These are phyloP conservation scores for Leccinum variicolor DNA, from an alignment of 768 basidiomycete species.

Conservation along the genomic window DNA sequence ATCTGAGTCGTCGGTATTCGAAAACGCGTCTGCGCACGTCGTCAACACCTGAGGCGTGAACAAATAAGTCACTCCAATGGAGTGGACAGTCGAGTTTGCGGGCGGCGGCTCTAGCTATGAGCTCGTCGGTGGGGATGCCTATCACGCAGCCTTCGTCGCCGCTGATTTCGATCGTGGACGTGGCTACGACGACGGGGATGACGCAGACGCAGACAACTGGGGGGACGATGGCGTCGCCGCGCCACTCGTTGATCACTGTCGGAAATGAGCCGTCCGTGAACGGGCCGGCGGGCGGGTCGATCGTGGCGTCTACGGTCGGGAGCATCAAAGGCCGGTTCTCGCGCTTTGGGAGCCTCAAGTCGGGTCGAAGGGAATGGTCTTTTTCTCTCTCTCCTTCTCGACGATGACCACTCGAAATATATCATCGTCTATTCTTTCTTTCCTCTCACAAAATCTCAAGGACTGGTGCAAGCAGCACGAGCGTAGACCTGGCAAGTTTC, in stretches of 20 bases:
- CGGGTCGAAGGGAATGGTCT: slow-evolving; percentile 35
- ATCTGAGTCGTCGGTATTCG: slow-evolving; percentile 39
- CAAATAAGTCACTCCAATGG: slow-evolving; percentile 8
- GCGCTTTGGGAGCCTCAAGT: slow-evolving; percentile 70
- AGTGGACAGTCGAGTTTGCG: slow-evolving; percentile 34
- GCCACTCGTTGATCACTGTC: slow-evolving; percentile 74
- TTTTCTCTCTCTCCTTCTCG: neutral
- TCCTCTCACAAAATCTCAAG: slow-evolving; percentile 40
- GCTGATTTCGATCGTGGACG: slow-evolving; percentile 8
- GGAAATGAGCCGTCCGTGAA: slow-evolving; percentile 41
- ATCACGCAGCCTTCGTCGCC: slow-evolving; percentile 45
- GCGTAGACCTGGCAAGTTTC: slow-evolving; percentile 72
- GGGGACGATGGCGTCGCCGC: slow-evolving; percentile 53
- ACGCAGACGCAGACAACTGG: no score
- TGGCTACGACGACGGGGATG: neutral
- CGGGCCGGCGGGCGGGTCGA: slow-evolving; percentile 49
- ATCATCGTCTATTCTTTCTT: neutral
- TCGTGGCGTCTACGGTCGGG: slow-evolving; percentile 61
- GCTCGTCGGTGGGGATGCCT: slow-evolving; percentile 37
- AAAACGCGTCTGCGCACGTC: slow-evolving; percentile 46
- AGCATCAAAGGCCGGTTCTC: slow-evolving; percentile 73
- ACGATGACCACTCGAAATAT: neutral
- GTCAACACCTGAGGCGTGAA: slow-evolving; percentile 19
- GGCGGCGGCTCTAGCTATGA: slow-evolving; percentile 44
- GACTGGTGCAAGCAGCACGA: slow-evolving; percentile 98